A percentile compares a stretch with the other conserved stretches of the same genome.
Conservation (phyloP, 2,329 filamentous ascomycete species). For the Pestalotiopsis sp. region DNA sequence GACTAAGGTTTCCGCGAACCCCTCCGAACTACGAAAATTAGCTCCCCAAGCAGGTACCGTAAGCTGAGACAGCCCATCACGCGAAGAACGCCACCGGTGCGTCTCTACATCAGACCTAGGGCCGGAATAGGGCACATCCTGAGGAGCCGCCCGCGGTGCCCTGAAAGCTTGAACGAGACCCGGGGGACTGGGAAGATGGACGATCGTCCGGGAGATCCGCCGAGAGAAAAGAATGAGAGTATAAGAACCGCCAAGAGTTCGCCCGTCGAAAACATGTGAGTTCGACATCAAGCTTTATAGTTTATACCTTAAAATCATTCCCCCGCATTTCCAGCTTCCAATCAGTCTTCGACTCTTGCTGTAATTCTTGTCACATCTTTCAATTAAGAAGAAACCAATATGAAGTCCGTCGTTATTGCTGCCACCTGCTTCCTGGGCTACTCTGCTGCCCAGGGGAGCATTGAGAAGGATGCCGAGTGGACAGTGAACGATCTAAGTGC, state of each 20-base stretch:
- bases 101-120: background rate
- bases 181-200: background rate
- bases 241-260: conserved; percentile 2
- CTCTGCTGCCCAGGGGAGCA: background rate
- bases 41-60: background rate
- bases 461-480: conserved; percentile 6
- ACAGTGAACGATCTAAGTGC: background rate
- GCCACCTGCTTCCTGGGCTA: background rate
- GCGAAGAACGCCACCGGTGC: background rate
- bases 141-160: background rate
- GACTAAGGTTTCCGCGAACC: background rate
- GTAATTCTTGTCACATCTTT: background rate
- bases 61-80: background rate
- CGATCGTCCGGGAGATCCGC: background rate
- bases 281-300: background rate
- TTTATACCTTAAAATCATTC: background rate
- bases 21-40: background rate
- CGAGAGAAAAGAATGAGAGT: background rate
- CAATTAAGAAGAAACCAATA: background rate
- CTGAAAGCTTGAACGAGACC: background rate
- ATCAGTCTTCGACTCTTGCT: background rate
- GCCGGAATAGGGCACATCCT: background rate
- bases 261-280: background rate
- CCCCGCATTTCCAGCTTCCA: background rate
- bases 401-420: background rate